phyloP scores from a whole-genome alignment of 2,329 filamentous ascomycete genomes.

The Colletotrichum spaethianum region DNA sequence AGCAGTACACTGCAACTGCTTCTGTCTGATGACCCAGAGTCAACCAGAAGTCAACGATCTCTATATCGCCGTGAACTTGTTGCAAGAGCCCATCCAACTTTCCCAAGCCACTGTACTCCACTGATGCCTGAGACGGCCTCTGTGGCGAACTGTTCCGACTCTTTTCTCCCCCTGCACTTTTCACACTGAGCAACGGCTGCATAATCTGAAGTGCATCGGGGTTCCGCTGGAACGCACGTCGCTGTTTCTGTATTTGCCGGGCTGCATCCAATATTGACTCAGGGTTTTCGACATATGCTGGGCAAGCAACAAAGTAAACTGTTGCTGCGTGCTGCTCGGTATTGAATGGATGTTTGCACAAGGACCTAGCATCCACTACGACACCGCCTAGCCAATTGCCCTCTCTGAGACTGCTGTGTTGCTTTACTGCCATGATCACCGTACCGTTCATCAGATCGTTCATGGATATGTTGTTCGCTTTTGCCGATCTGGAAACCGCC shows the following conservation, averaged over 20 bases:
- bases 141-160: neutral
- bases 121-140: neutral
- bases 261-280: neutral
- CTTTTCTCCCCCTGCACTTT: neutral
- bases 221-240: neutral
- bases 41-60: conserved; percentile 18
- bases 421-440: neutral
- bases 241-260: conserved; percentile 1
- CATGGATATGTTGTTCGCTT: neutral
- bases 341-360: neutral
- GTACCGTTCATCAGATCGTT: conserved; percentile 20
- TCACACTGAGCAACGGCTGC: neutral
- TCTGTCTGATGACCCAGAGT: conserved; percentile 7
- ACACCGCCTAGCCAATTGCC: conserved; percentile 21
- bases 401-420: neutral
- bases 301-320: conserved; percentile 8
- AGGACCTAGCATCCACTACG: neutral
- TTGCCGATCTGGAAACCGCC: neutral
- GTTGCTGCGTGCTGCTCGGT: neutral
- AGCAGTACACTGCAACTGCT: conserved; percentile 12
- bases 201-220: conserved; percentile 13
- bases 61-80: neutral
- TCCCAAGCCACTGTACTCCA: conserved; percentile 23
- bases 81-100: neutral
- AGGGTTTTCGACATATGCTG: neutral